phyloP scores from a whole-genome alignment of 768 basidiomycete species.

The Russula ochroleuca region DNA sequence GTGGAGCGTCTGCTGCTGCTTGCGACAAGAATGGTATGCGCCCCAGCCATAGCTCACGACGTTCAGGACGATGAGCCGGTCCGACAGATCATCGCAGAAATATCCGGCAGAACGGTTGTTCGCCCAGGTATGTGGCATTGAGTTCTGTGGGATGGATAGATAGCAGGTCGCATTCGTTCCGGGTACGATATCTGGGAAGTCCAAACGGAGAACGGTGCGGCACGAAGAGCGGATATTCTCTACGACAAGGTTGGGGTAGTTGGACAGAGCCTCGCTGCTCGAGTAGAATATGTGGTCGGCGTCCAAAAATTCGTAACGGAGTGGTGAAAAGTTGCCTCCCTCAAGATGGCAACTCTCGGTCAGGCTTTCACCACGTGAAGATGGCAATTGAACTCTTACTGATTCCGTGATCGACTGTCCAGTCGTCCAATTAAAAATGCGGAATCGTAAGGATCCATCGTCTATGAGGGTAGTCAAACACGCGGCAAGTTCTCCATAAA shows the following conservation, averaged over 20 bases:
- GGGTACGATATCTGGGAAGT: neutral
- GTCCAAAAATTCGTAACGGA: conserved; percentile 12
- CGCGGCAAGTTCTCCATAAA: conserved; percentile 9
- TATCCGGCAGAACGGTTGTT: neutral
- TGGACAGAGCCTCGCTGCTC: neutral
- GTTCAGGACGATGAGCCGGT: conserved; percentile 4
- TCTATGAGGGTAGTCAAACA: conserved; percentile 4
- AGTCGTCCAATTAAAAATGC: neutral
- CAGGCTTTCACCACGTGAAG: neutral
- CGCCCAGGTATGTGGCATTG: neutral
- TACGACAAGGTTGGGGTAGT: neutral
- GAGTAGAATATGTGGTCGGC: conserved; percentile 2
- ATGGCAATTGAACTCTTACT: neutral
- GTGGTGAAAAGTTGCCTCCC: neutral
- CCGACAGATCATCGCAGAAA: neutral
- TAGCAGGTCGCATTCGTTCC: neutral
- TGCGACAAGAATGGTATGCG: neutral
- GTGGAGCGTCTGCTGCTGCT: conserved; percentile 2
- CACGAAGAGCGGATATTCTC: neutral
- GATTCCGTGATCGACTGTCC: neutral
- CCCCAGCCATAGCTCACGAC: conserved; percentile 1
- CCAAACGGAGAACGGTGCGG: conserved; percentile 1
- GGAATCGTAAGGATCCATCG: neutral
- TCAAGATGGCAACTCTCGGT: neutral
- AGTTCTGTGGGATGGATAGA: conserved; percentile 3